These are phyloP conservation scores for Ophiostoma piceae DNA, from an alignment of 2,329 filamentous ascomycete species.

Conservation along the genomic window DNA sequence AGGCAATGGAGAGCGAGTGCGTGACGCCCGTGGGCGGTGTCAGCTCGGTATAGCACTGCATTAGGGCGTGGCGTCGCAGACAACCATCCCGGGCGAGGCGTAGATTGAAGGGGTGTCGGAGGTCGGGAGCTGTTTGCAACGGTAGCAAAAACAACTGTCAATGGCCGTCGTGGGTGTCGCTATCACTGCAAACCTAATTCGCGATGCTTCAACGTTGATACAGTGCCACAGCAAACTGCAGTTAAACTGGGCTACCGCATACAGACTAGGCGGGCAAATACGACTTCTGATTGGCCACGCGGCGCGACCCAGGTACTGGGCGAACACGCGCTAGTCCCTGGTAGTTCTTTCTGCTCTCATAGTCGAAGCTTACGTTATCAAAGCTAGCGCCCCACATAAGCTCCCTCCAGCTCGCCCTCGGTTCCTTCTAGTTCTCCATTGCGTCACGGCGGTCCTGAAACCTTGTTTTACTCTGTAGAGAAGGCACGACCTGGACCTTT, in stretches of 20 bases:
- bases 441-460: constrained; percentile 24
- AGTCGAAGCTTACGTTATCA: neutral
- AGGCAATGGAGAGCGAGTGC: constrained; percentile 73
- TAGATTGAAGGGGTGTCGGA: neutral
- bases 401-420: constrained; percentile 9
- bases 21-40: constrained; percentile 91
- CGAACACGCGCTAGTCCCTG: neutral
- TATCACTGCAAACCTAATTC: neutral
- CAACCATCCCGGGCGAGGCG: constrained; percentile 19
- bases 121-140: neutral
- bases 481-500: constrained; percentile 14
- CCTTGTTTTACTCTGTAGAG: constrained; percentile 17
- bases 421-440: constrained; percentile 18
- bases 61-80: constrained; percentile 38
- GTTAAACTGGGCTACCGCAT: constrained; percentile 15
- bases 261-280: constrained; percentile 8
- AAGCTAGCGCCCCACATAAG: constrained; percentile 24
- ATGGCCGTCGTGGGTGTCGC: neutral
- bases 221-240: constrained; percentile 4
- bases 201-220: constrained; percentile 14
- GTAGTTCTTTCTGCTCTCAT: neutral
- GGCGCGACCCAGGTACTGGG: neutral
- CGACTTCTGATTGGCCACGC: constrained; percentile 20
- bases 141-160: neutral
- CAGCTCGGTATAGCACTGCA: constrained; percentile 98